These are phyloP conservation scores for Penicillium cataractarum DNA, from an alignment of 495 filamentous ascomycete species.

Conservation along the genomic window DNA sequence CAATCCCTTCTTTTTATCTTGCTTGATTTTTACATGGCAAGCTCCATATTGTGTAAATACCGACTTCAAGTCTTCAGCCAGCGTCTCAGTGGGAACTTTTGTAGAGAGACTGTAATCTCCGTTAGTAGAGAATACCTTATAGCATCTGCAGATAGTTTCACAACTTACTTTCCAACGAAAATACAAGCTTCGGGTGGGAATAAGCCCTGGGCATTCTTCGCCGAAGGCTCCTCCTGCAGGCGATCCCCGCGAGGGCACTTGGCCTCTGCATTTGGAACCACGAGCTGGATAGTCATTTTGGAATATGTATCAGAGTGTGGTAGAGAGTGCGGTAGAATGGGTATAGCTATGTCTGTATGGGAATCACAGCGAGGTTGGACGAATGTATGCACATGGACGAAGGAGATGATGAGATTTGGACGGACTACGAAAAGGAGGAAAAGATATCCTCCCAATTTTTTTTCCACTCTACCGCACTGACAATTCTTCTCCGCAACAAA, in stretches of 20 bases:
- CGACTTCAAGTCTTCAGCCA: constrained; percentile 15
- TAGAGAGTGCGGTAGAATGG: not conserved
- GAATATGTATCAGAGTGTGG: not conserved
- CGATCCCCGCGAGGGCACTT: constrained; percentile 26
- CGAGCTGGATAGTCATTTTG: constrained; percentile 5
- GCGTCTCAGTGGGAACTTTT: constrained; percentile 14
- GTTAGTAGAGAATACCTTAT: constrained; percentile 1
- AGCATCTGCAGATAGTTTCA: not conserved
- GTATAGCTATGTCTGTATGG: constrained; percentile 6
- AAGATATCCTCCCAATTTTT: not conserved
- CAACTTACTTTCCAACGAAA: constrained; percentile 32
- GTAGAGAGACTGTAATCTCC: constrained; percentile 17
- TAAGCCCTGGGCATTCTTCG: constrained; percentile 32
- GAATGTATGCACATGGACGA: not conserved
- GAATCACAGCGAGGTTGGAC: constrained; percentile 2
- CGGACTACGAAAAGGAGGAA: not conserved
- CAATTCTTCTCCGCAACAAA: not conserved
- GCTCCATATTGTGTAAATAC: constrained; percentile 17
- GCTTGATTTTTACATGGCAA: constrained; percentile 31
- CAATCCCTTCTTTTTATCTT: constrained; percentile 22
- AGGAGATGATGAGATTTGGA: not conserved
- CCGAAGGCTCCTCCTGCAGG: constrained; percentile 22
- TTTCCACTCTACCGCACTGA: not conserved
- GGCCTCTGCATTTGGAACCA: constrained; percentile 9
- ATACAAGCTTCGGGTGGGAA: constrained; percentile 32